Base-by-base conservation (phyloP, 2,329 filamentous ascomycete species). In the Aspergillus fumigatus region DNA sequence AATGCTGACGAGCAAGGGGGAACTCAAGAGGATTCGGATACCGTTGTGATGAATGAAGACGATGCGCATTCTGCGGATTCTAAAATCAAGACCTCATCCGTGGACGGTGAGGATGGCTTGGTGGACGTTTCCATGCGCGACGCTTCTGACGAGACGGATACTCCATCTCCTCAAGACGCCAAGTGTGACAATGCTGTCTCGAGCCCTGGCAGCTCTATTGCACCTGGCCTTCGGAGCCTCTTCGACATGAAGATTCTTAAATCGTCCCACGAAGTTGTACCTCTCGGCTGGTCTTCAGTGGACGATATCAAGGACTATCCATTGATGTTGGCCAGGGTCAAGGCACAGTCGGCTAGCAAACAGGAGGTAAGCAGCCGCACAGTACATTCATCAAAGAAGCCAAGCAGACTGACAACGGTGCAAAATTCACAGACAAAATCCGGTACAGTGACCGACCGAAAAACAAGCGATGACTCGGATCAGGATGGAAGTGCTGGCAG, bases 101-200 rank as follows among this genome's bases (percentile, higher is more conserved):
- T 96, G 1, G 88, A 92, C 70, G 89, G 91, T 9, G 93, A 97
- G 71, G 92, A 97, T 59, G 90, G 90, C 59, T 85, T 97, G 67
- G 89, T 97, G 5, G 90, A 97, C 68, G 87, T 99, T 17, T 89
- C 89, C 0, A 92, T 97, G 87, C 86, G 85, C 53, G 88, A 91
- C 64, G 77, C 78, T 2, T 69, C 68, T 17, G 77, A 81, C 56
- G 48, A 57, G 48, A 43, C 59, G 8, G 62, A 65, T 48, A 59
- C 62, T 5, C 29, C 27, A 29, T 29, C 59, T 4, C 48, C 59
- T 3, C 59, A 66, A 25, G 55, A 58, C 25, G 50, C 51, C 11
- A 59, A 66, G 9, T 48, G 51, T 5, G 63, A 59, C 25, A 55
- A 66, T 8, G 57, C 59, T 23, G 57, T 90, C 77, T 79, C 79